A percentile compares a stretch with the other conserved stretches of the same genome.
Evolutionary conservation across 2,329 filamentous ascomycete species (phyloP).

Genomic region (Apiospora aurea): DNA sequence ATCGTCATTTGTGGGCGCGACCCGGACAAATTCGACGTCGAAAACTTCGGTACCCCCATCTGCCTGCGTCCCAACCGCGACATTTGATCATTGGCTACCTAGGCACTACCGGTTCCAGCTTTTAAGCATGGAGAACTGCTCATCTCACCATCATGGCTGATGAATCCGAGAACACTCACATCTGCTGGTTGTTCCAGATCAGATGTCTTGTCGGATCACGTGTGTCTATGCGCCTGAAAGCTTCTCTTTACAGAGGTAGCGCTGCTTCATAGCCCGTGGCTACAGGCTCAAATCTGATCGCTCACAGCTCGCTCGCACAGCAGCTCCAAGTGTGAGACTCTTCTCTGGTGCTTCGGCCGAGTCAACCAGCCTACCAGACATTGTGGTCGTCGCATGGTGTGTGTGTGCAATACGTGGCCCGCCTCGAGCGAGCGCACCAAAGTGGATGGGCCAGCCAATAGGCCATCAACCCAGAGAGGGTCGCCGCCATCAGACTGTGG

Average conservation of each 20-base stretch:
- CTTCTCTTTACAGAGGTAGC: neutral
- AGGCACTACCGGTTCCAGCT: neutral
- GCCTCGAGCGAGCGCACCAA: neutral
- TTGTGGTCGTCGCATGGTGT: neutral
- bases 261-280: neutral
- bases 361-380: neutral
- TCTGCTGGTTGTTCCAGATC: neutral
- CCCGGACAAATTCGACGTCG: neutral
- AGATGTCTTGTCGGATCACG: neutral
- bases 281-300: neutral
- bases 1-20: neutral
- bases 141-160: neutral
- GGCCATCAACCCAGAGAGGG: neutral
- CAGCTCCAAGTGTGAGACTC: neutral
- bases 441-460: constrained; percentile 8
- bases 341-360: constrained; percentile 5
- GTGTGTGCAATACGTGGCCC: constrained; percentile 10
- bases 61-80: neutral
- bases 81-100: neutral
- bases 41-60: no score
- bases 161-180: neutral
- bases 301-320: no score
- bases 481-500: constrained; percentile 1
- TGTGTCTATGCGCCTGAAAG: neutral
- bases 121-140: neutral